phyloP scores from a whole-genome alignment of 2,329 filamentous ascomycete species.

The Periconia sp. region DNA sequence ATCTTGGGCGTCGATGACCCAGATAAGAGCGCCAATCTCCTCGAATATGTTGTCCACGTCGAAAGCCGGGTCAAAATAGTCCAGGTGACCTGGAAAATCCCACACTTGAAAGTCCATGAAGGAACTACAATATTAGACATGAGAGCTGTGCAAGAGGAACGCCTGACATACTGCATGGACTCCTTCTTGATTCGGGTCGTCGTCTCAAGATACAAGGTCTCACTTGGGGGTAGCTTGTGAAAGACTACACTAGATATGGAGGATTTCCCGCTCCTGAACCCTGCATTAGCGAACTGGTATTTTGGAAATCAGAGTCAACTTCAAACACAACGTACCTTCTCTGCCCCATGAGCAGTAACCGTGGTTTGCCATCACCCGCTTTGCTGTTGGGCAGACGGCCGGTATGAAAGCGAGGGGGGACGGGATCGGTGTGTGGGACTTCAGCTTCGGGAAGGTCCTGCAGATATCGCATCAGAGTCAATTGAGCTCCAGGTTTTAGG shows the following conservation, averaged over 20 bases:
- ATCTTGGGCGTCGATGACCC: constrained; percentile 98
- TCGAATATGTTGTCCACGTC: constrained; percentile 94
- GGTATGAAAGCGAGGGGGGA: constrained; percentile 44
- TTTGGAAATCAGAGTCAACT: not conserved
- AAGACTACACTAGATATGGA: constrained; percentile 99
- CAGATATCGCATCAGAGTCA: constrained; percentile 47
- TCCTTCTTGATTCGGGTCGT: constrained; percentile 94
- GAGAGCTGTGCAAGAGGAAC: not conserved
- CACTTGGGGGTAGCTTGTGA: constrained; percentile 93
- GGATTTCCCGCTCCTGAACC: constrained; percentile 85
- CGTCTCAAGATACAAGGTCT: constrained; percentile 93
- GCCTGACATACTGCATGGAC: constrained; percentile 76
- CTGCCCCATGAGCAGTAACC: constrained; percentile 91
- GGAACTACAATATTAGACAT: constrained; percentile 60
- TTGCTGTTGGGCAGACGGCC: constrained; percentile 52
- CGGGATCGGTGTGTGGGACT: constrained; percentile 37
- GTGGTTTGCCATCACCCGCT: constrained; percentile 69
- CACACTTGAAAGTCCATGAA: constrained; percentile 99
- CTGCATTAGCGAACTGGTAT: constrained; percentile 12
- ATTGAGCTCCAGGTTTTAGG: constrained; percentile 42
- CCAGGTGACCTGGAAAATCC: constrained; percentile 94
- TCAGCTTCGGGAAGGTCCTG: constrained; percentile 47
- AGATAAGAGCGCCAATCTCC: constrained; percentile 90
- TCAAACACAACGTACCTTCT: constrained; percentile 66
- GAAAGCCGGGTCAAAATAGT: constrained; percentile 86